These are phyloP conservation scores for Pseudonitzschia multiseries DNA, from an alignment of 108 stramenopile species.

Conservation along the genomic window DNA sequence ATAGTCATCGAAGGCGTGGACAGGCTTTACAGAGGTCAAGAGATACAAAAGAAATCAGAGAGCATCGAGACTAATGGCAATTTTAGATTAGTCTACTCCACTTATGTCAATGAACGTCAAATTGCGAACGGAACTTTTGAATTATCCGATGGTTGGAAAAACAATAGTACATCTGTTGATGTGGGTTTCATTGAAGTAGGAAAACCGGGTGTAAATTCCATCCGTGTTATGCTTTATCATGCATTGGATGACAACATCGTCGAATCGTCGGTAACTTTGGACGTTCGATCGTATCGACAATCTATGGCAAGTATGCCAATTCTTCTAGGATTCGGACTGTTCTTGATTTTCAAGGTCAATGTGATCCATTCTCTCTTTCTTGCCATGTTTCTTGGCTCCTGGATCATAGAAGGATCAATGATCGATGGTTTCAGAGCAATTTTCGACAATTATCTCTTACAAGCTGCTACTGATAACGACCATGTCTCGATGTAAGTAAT, in stretches of 20 bases:
- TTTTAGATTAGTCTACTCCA: background rate
- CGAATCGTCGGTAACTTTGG: background rate
- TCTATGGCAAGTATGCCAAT: constrained; percentile 49
- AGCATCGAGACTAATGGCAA: background rate
- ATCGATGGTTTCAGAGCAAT: constrained; percentile 47
- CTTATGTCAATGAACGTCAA: constrained; percentile 7
- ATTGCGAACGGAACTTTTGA: constrained; percentile 2
- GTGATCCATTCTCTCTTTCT: constrained; percentile 28
- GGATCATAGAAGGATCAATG: constrained; percentile 49
- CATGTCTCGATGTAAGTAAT: constrained; percentile 39
- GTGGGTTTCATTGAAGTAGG: constrained; percentile 11
- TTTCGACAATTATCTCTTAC: constrained; percentile 49
- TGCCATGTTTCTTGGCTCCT: constrained; percentile 60
- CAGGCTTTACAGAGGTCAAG: background rate
- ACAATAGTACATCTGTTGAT: constrained; percentile 16
- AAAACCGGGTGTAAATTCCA: constrained; percentile 1
- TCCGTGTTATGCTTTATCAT: constrained; percentile 18
- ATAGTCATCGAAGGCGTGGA: constrained; percentile 20
- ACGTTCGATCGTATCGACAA: constrained; percentile 35
- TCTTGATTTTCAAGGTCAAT: constrained; percentile 27
- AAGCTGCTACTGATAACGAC: constrained; percentile 22
- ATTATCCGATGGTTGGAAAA: background rate
- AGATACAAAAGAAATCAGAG: background rate
- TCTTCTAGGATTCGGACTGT: constrained; percentile 39
- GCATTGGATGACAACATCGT: constrained; percentile 5